Base-by-base conservation (phyloP, 2,329 filamentous ascomycete species). In the Pseudopithomyces chartarum region DNA sequence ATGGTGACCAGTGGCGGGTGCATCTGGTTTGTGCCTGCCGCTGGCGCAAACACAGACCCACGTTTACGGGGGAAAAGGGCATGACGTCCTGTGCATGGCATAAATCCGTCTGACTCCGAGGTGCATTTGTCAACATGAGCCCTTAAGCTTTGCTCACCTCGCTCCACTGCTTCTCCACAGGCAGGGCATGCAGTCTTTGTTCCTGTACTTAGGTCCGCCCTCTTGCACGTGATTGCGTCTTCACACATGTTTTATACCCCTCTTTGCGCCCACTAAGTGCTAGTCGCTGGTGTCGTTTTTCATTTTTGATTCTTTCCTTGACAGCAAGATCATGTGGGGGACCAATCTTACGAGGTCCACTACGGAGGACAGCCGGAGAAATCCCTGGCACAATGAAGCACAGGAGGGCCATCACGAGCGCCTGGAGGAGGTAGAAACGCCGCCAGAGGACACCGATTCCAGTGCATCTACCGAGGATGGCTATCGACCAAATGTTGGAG, bases 401-500 rank as follows among this genome's bases (percentile, higher is more conserved):
- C 55, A 67, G n/a, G 60, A 65, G 23, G 42, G 65, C 12, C 58
- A 57, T 19, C 46, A 62, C 51, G 38, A 40, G 38, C 65, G 60
- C 22, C 51, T 51, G 52, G 65, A 69, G 57, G 62, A 64, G 49
- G 49, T 43, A 7, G 59, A 48, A 1, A 33, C 52, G 26, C 51
- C 57, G 17, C 49, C 51, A 22, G 46, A 34, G 15, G 58, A 58
- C 8, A 69, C 61, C 39, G 58, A 58, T 49, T 19, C 23, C n/a
- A 62, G 62, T 52, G 58, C 69, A 36, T 59, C 56, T 51, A 59
- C 57, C 44, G 64, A 71, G 10, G 49, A 65, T 75, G 55, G 60
- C 36, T 60, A 71, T 29, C 48, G 56, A 75, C 68, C 73, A 71
- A 65, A 66, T 42, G 64, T 56, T 48, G 78, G 79, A 47, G 84